Evolutionary conservation across 176 grass and related monocot species (phyloP).

Genomic region (Paspalum notatum): DNA sequence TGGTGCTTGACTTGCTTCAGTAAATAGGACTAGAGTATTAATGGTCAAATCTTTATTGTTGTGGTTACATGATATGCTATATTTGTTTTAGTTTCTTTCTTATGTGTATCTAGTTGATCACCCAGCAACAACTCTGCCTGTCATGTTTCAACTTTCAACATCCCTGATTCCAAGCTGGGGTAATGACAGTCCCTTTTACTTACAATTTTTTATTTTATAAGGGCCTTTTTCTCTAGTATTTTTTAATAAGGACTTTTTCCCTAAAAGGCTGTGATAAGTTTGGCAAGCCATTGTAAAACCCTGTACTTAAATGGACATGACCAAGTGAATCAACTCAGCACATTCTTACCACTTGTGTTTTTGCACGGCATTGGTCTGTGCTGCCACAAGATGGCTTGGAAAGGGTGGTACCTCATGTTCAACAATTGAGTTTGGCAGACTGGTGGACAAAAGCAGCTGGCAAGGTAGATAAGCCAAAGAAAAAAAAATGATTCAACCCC

Average conservation of each 20-base stretch:
- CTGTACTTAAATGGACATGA: background rate
- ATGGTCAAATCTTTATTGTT: background rate
- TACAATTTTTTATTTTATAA: background rate
- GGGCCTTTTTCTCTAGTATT: background rate
- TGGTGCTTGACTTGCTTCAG: background rate
- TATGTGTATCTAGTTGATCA: background rate
- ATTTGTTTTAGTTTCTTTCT: slow-evolving; percentile 3
- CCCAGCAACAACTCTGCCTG: background rate
- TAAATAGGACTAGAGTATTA: background rate
- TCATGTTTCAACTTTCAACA: background rate
- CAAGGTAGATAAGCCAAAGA: no score
- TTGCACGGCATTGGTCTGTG: no score
- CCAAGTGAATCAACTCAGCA: no score
- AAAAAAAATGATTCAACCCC: no score
- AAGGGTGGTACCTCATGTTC: no score
- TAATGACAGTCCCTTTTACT: background rate
- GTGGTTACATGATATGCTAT: background rate
- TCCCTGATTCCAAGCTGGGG: background rate
- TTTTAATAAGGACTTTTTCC: background rate
- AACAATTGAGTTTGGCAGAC: no score
- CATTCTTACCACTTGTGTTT: no score
- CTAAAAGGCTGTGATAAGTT: background rate
- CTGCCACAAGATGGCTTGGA: no score
- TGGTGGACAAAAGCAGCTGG: no score
- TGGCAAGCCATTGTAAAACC: background rate